A percentile compares a stretch with the other conserved stretches of the same genome.
These are phyloP conservation scores for Claviceps maximensis DNA, from an alignment of 2,329 filamentous ascomycete species.

Conservation along the genomic window DNA sequence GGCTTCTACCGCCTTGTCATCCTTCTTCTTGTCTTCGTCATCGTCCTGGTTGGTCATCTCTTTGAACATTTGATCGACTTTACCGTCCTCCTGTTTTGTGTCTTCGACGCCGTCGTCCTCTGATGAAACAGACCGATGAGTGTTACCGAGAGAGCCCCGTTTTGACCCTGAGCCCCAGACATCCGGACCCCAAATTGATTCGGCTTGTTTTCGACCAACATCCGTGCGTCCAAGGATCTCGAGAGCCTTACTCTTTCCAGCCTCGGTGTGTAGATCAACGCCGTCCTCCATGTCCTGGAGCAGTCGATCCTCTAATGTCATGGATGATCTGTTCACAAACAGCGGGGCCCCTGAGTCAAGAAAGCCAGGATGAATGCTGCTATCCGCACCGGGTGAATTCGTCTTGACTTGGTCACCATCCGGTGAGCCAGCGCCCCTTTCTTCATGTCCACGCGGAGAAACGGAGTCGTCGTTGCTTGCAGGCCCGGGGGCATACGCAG, in stretches of 20 bases:
- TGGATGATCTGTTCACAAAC: conserved; percentile 23
- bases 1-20: conserved; percentile 15
- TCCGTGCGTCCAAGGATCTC: conserved; percentile 40
- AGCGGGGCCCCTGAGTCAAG: conserved; percentile 31
- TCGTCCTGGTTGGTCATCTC: conserved; percentile 42
- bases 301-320: conserved; percentile 38
- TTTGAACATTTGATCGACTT: conserved; percentile 42
- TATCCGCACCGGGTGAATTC: conserved; percentile 28
- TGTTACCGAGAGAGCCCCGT: conserved; percentile 16
- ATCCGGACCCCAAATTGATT: conserved; percentile 36
- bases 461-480: conserved; percentile 7
- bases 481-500: conserved; percentile 12
- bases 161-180: conserved; percentile 26
- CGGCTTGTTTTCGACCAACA: conserved; percentile 33
- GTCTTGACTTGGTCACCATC: conserved; percentile 16
- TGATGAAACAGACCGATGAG: conserved; percentile 15
- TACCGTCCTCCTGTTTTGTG: conserved; percentile 28
- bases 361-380: conserved; percentile 28
- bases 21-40: conserved; percentile 26
- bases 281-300: conserved; percentile 32
- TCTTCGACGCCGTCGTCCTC: conserved; percentile 16
- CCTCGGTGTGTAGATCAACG: conserved; percentile 31
- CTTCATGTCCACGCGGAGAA: conserved; percentile 1
- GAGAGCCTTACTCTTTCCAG: conserved; percentile 35
- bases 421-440: neutral